Evolutionary conservation across 495 filamentous ascomycete genomes (phyloP).

Genomic region (Penicillium cosmopolitanum): DNA sequence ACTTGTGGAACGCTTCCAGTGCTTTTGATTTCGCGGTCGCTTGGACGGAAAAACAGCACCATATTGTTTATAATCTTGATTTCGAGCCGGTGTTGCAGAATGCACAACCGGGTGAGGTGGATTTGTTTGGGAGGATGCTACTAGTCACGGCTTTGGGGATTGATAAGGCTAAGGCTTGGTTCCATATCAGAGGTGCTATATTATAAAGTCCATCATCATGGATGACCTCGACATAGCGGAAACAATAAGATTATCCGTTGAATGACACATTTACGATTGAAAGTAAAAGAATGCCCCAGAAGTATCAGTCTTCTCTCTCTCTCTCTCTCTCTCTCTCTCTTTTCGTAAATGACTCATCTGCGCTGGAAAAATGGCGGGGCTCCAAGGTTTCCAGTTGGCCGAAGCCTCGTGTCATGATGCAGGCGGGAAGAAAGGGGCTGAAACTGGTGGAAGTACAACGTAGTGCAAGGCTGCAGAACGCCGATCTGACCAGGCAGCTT

Average conservation of each 20-base stretch:
- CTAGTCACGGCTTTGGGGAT: conserved; percentile 47
- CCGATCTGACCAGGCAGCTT: not conserved
- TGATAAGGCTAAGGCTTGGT: conserved; percentile 49
- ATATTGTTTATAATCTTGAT: conserved; percentile 44
- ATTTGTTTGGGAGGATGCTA: conserved; percentile 50
- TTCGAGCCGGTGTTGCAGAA: conserved; percentile 33
- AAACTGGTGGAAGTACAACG: not conserved
- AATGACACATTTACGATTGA: not conserved
- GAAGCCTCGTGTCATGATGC: not conserved
- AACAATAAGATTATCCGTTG: not conserved
- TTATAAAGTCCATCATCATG: conserved; percentile 21
- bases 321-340: not conserved
- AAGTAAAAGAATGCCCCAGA: not conserved
- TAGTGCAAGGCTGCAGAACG: not conserved
- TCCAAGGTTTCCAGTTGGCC: not conserved
- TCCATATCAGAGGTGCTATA: conserved; percentile 33
- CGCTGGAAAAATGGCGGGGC: not conserved
- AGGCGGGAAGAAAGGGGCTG: not conserved
- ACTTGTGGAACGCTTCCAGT: conserved; percentile 50
- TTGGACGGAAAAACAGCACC: conserved; percentile 50
- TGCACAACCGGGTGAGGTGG: conserved; percentile 50
- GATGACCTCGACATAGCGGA: not conserved
- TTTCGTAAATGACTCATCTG: not conserved
- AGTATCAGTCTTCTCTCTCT: not conserved
- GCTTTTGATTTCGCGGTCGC: conserved; percentile 50